Evolutionary conservation across 2,329 filamentous ascomycete species (phyloP).

Genomic region (Xylaria sp.): DNA sequence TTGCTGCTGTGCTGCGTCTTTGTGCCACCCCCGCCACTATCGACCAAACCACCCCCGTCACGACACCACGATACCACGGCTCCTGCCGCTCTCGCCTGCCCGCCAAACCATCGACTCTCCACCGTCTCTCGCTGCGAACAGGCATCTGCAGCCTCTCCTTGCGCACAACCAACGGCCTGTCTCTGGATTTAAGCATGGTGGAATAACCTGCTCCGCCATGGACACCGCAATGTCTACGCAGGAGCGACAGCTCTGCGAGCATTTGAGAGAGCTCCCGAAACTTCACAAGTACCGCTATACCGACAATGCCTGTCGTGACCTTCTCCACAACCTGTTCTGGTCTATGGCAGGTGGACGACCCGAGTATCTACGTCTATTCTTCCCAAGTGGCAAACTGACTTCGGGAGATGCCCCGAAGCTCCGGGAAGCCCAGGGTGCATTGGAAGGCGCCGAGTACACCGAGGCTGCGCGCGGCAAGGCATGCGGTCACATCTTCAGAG

Average conservation of each 20-base stretch:
- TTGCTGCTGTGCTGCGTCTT: neutral
- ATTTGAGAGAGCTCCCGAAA: slow-evolving; percentile 71
- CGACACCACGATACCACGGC: slow-evolving; percentile 3
- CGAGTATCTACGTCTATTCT: slow-evolving; percentile 73
- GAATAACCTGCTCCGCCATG: slow-evolving; percentile 36
- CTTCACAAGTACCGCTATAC: slow-evolving; percentile 72
- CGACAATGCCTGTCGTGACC: slow-evolving; percentile 61
- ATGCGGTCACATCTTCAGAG: slow-evolving; percentile 95
- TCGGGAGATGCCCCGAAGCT: slow-evolving; percentile 65
- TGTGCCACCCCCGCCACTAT: neutral
- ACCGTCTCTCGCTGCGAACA: slow-evolving; percentile 5
- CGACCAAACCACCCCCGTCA: slow-evolving; percentile 1
- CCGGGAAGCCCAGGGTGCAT: slow-evolving; percentile 80
- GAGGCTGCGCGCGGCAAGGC: slow-evolving; percentile 85
- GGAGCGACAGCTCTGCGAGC: slow-evolving; percentile 78
- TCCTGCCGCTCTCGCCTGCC: neutral
- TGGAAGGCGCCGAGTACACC: slow-evolving; percentile 91
- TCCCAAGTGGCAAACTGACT: slow-evolving; percentile 66
- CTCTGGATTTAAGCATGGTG: slow-evolving; percentile 21
- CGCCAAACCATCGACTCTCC: neutral
- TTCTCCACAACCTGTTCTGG: slow-evolving; percentile 77
- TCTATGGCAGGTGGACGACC: slow-evolving; percentile 72
- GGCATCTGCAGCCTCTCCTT: neutral
- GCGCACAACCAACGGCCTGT: neutral
- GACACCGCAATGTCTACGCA: slow-evolving; percentile 54